Conservation (phyloP, 371 early-diverging fungal species). For the Rhizoclosmatium hyalinum region DNA sequence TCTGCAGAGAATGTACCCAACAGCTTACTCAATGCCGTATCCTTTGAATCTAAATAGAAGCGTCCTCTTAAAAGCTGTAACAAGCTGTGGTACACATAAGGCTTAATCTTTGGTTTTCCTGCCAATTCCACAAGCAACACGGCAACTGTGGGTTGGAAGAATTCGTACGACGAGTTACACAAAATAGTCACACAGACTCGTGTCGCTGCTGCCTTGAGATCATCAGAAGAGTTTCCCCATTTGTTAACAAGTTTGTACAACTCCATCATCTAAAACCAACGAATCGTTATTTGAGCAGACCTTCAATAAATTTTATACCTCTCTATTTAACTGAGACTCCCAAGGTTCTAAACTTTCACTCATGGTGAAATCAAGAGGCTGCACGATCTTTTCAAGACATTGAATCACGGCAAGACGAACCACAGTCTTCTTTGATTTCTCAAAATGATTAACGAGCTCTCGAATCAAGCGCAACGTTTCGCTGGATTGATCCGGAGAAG, state of each 20-base stretch:
- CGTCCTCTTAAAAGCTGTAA: constrained; percentile 52
- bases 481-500: constrained; percentile 36
- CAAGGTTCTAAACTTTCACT: constrained; percentile 32
- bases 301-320: constrained; percentile 19
- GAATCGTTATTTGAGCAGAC: neutral
- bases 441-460: constrained; percentile 40
- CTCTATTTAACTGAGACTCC: constrained; percentile 34
- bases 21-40: constrained; percentile 31
- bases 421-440: constrained; percentile 42
- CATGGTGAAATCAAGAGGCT: constrained; percentile 46
- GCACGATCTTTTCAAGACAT: constrained; percentile 49
- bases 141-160: constrained; percentile 44
- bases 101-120: constrained; percentile 35
- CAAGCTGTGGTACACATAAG: constrained; percentile 46
- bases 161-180: constrained; percentile 46
- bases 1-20: constrained; percentile 35
- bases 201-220: constrained; percentile 42
- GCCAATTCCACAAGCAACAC: constrained; percentile 43
- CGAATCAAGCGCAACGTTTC: constrained; percentile 38
- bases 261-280: constrained; percentile 40
- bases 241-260: constrained; percentile 45
- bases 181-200: constrained; percentile 47
- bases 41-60: constrained; percentile 47
- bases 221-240: constrained; percentile 47
- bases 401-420: constrained; percentile 49